These are phyloP conservation scores for Balansia obtecta DNA, from an alignment of 2,329 filamentous ascomycete species.

Conservation along the genomic window DNA sequence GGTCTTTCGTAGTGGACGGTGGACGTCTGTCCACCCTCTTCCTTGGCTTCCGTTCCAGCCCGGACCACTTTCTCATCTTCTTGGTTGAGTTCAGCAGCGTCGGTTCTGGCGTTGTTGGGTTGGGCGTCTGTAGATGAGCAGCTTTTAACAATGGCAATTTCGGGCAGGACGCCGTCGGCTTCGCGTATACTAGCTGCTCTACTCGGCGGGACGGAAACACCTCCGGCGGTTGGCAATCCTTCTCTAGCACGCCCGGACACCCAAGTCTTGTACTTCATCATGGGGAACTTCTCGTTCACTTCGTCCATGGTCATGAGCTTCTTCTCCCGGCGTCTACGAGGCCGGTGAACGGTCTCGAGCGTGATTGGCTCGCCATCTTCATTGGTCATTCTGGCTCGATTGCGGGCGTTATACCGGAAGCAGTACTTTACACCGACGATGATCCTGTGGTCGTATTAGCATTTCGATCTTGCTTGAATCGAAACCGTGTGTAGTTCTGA, in stretches of 20 bases:
- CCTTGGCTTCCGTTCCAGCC: slow-evolving; percentile 9
- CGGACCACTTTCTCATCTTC: slow-evolving; percentile 8
- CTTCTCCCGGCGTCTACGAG: slow-evolving; percentile 86
- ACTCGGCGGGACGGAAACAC: slow-evolving; percentile 64
- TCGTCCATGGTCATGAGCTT: slow-evolving; percentile 99
- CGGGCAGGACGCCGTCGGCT: slow-evolving; percentile 42
- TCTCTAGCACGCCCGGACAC: slow-evolving; percentile 70
- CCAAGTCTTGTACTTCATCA: slow-evolving; percentile 96
- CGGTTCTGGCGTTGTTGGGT: slow-evolving; percentile 10
- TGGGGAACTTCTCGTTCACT: slow-evolving; percentile 92
- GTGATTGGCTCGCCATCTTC: slow-evolving; percentile 85
- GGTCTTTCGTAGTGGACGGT: slow-evolving; percentile 13
- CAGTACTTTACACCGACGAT: slow-evolving; percentile 99
- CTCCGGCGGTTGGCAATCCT: slow-evolving; percentile 72
- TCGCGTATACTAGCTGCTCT: slow-evolving; percentile 62
- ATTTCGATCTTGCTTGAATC: not conserved
- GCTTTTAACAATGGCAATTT: slow-evolving; percentile 29
- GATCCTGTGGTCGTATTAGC: slow-evolving; percentile 53
- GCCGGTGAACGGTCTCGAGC: slow-evolving; percentile 69
- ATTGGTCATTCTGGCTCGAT: slow-evolving; percentile 63
- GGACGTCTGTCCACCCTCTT: slow-evolving; percentile 15
- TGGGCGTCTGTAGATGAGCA: slow-evolving; percentile 24
- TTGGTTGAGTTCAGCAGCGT: slow-evolving; percentile 9
- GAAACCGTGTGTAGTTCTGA: no score
- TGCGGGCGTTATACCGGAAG: slow-evolving; percentile 94